Conservation (phyloP, 306 rosid species). For the Aeschynomene evenia region DNA sequence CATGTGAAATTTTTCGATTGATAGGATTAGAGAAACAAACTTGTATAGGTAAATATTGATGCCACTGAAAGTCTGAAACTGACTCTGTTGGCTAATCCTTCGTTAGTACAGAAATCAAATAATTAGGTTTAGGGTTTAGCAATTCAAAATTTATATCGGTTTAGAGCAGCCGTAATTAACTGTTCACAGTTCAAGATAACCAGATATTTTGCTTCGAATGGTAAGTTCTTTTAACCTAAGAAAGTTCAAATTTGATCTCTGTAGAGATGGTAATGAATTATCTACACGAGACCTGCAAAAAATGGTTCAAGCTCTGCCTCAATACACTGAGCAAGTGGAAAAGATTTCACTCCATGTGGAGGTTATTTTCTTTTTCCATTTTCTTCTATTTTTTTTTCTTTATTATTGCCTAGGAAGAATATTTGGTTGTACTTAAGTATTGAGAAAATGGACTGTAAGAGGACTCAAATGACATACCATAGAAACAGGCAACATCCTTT, state of each 20-base stretch:
- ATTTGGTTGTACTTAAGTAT: conserved; percentile 20
- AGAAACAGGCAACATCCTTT: not conserved
- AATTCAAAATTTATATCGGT: not conserved
- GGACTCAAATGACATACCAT: not conserved
- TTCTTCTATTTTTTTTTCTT: not conserved
- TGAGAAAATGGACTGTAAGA: conserved; percentile 9
- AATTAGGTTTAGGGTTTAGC: not conserved
- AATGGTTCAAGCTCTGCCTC: conserved; percentile 98
- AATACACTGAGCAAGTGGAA: conserved; percentile 90
- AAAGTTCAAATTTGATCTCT: conserved; percentile 24
- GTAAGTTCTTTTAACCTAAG: not conserved
- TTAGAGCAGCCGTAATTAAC: not conserved
- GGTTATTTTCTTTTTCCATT: conserved; percentile 49
- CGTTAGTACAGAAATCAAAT: not conserved
- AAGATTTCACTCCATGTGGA: conserved; percentile 93
- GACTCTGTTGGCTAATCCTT: not conserved
- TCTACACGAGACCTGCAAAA: conserved; percentile 93
- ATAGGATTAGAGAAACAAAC: not conserved
- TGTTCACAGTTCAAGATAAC: not conserved
- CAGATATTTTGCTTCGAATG: not conserved
- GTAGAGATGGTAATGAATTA: conserved; percentile 81
- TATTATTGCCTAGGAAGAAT: not conserved
- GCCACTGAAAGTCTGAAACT: not conserved
- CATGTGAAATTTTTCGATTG: not conserved
- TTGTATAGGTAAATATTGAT: not conserved